Evolutionary conservation across 1,139 yeast species (phyloP), one percentile per base, ranked within the genome.

Genomic region (Lodderomyces jiufengensis): DNA sequence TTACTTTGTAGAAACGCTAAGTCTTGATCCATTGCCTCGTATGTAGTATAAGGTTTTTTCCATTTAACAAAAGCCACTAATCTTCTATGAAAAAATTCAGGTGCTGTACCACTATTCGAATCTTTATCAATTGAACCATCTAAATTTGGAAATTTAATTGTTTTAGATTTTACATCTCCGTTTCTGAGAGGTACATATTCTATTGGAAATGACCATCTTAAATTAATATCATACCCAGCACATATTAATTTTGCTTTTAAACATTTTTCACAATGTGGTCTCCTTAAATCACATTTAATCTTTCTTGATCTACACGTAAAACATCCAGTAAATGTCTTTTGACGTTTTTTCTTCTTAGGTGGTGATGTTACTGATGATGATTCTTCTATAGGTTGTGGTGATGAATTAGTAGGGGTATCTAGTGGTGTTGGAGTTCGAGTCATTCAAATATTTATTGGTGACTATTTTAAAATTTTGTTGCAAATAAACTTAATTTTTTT

Each of bases 21-120:
- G 48, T 84, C 88, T 31, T 68, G 63, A 53, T 87, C 95, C 80
- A 88, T 81, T 28, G 85, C 95, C 31, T 84, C 88, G 51, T 88
- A 86, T 9, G 80, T 76, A 33, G 73, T 74, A 52, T 86, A 87
- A 3, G 75, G 76, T 9, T 49, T 57, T 35, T 74, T 76, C 59
- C 88, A 88, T 36, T 62, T 70, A 1, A 87, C 95, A 57, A 83
- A 83, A 1, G 76, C 90, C n/a, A 84, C 80, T 40, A 77, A 74
- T 45, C 96, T 63, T 48, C 97, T 63, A 50, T 82, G 85, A 44
- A 74, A 76, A 37, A 69, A 74, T 40, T 72, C 78, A 1, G 64
- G 56, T 14, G 42, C 30, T 14, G 31, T 45, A 8, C 36, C 38
- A 13, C 62, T 27, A 22, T 20, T 70, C 1, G 54, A 49, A 4